Percentiles rank a stretch among this genome's conserved stretches.
These are phyloP conservation scores for Immersiporthe knoxdaviesiana DNA, from an alignment of 2,329 filamentous ascomycete genomes.

Conservation along the genomic window DNA sequence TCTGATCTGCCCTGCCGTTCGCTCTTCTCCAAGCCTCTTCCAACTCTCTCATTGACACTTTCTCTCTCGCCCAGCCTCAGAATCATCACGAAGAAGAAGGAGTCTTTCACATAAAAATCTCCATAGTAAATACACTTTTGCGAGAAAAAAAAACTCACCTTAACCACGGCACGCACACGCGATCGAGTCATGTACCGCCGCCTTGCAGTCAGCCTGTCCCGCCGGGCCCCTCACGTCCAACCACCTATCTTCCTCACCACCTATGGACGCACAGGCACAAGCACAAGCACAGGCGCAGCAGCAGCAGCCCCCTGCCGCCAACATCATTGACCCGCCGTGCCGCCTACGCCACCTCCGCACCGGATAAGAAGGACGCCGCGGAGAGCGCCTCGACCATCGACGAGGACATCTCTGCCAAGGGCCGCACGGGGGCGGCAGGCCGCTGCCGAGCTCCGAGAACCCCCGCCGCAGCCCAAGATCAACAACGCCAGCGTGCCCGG, in stretches of 20 bases:
- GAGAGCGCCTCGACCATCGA: constrained; percentile 29
- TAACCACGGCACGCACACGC: constrained; percentile 22
- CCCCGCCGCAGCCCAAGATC: constrained; percentile 55
- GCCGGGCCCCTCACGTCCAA: constrained; percentile 17
- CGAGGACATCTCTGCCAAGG: constrained; percentile 36
- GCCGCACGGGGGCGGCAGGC: constrained; percentile 46
- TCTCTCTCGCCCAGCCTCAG: background rate
- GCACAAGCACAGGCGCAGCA: background rate
- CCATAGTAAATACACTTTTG: background rate
- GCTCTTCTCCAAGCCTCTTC: background rate
- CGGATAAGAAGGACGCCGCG: constrained; percentile 36
- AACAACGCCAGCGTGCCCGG: constrained; percentile 50
- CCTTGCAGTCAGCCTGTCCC: constrained; percentile 20
- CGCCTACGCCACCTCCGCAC: constrained; percentile 31
- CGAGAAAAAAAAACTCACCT: constrained; percentile 10
- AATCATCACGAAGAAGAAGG: background rate
- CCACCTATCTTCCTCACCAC: constrained; percentile 4
- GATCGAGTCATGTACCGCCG: constrained; percentile 26
- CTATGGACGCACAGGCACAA: background rate
- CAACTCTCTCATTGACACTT: background rate
- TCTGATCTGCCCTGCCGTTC: background rate
- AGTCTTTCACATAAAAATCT: no score
- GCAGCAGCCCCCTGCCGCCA: background rate
- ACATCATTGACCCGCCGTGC: background rate
- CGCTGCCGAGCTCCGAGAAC: constrained; percentile 40